Evolutionary conservation across 1,284 basidiomycete species (phyloP).

Genomic region (Irpex rosettiformis): DNA sequence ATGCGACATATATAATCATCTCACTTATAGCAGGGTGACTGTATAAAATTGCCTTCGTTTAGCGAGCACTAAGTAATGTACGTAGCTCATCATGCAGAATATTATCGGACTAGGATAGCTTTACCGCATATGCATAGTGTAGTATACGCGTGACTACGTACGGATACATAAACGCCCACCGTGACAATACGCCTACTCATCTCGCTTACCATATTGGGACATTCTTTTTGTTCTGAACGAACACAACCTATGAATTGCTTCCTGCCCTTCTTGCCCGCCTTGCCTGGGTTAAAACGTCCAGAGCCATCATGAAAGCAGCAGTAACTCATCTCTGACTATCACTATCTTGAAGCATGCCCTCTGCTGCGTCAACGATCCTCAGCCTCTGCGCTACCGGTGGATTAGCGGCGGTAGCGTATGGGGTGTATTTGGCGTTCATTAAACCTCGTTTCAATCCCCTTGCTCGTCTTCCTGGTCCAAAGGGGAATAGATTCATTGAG

Average conservation of each 20-base stretch:
- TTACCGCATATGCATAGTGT: no score
- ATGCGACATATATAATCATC: no score
- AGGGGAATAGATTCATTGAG: conserved; percentile 41
- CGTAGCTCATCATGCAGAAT: no score
- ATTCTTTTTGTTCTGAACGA: not conserved
- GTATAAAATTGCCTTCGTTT: no score
- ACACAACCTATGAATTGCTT: not conserved
- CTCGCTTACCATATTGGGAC: no score
- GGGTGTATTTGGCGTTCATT: conserved; percentile 33
- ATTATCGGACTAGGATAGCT: no score
- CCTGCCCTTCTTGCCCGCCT: not conserved
- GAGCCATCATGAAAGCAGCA: not conserved
- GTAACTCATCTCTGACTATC: not conserved
- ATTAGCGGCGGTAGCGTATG: conserved; percentile 16
- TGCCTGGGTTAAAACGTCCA: not conserved
- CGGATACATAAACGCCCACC: no score
- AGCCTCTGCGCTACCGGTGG: conserved; percentile 17
- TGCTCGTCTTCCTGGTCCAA: conserved; percentile 55
- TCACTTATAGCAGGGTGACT: no score
- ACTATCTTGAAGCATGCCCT: not conserved
- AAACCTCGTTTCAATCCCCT: conserved; percentile 49
- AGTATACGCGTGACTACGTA: no score
- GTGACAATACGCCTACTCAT: no score
- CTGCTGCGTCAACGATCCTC: not conserved
- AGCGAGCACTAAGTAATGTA: no score